These are phyloP conservation scores for Nitzschia inconspicua DNA, from an alignment of 108 stramenopile species.

Conservation along the genomic window DNA sequence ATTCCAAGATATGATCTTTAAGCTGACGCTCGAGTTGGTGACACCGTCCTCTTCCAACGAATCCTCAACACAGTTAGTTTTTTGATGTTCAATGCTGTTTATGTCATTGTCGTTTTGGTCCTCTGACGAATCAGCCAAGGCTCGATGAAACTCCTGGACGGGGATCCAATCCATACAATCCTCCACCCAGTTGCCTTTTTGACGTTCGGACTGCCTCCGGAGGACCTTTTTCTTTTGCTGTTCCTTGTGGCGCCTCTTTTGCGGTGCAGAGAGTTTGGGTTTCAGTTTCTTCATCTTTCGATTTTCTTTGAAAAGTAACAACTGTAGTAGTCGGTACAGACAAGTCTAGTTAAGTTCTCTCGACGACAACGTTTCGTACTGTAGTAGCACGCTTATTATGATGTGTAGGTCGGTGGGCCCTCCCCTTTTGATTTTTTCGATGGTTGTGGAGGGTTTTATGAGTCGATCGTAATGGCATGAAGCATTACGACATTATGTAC, in stretches of 20 bases:
- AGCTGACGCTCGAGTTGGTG: not conserved
- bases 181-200: constrained; percentile 6
- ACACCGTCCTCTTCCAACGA: not conserved
- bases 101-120: not conserved
- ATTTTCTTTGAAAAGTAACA: too few species aligned
- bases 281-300: constrained; percentile 5
- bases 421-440: too few species aligned
- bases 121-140: not conserved
- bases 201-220: not conserved
- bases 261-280: not conserved
- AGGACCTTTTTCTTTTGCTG: not conserved
- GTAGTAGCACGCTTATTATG: too few species aligned
- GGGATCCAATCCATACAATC: constrained; percentile 5
- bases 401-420: too few species aligned
- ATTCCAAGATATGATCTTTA: constrained; percentile 61
- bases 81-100: not conserved
- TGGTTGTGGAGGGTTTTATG: too few species aligned
- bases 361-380: too few species aligned
- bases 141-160: not conserved
- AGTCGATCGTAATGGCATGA: too few species aligned
- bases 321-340: too few species aligned
- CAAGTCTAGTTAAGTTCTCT: too few species aligned
- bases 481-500: too few species aligned
- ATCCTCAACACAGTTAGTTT: not conserved
- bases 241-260: constrained; percentile 3